Base-by-base conservation (phyloP, 306 rosid genomes). In the Corylus americana region DNA sequence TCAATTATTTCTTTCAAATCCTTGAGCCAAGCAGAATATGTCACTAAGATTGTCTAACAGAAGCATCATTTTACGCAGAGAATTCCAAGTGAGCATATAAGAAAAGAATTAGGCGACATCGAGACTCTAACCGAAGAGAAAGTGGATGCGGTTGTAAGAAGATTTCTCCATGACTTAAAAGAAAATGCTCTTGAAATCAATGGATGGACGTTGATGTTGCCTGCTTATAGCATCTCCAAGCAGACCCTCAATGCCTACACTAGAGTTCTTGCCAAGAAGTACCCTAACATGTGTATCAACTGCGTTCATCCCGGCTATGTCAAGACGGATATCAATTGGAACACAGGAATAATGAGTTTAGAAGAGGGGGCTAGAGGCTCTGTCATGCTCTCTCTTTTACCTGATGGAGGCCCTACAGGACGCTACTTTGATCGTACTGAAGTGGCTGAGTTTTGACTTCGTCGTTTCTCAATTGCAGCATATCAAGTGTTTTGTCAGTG, bases 281-380 rank as follows among this genome's bases (percentile, higher is more conserved):
- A 87, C 61, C 84, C 89, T 8, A 22, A 81, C 10, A 80, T 85
- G 89, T 77, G 55, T 55, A 63, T 89, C 82, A 89, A 89, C 70
- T 89, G 93, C 49, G 90, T 87, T 37, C 91, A 89, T 80, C 93
- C 93, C 0, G 91, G 91, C 47, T 89, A 61, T 71, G 88, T 89
- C 18, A 73, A 85, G 55, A 87, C 92, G 1, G 88, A 89, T 74
- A 5, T 87, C 18, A 89, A 83, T 57, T 83, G 87, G 91, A 86
- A 82, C 31, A 89, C 83, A 0, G 93, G 91, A n/a, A 35, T 77
- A 14, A 29, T 79, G 83, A 81, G 63, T 18, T 55, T 77, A 0
- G 88, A 89, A 77, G 89, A 89, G 39, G 93, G 93, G 47, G 88
- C 90, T 12, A 72, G 18, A 66, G 93, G 90, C n/a, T 80, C 90